A percentile compares a stretch with the other conserved stretches of the same genome.
Conservation (phyloP, 306 rosid species). For the Luffa acutangula region DNA sequence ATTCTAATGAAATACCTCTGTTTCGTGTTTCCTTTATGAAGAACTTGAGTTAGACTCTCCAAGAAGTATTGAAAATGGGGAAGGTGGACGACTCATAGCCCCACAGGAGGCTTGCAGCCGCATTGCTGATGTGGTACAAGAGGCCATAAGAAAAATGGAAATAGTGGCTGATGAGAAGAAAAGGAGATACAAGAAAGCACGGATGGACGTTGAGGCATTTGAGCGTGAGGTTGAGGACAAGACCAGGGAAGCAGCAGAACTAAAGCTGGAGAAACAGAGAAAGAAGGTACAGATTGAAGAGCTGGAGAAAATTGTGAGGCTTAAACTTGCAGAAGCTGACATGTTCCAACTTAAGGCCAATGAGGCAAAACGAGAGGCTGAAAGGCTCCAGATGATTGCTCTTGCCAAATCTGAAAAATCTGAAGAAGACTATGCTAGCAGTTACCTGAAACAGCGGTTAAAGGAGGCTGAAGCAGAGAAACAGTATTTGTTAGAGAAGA, state of each 20-base stretch:
- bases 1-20: neutral
- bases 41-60: slow-evolving; percentile 87
- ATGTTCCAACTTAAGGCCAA: slow-evolving; percentile 93
- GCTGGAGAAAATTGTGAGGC: slow-evolving; percentile 92
- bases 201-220: slow-evolving; percentile 70
- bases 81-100: slow-evolving; percentile 73
- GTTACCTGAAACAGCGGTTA: slow-evolving; percentile 71
- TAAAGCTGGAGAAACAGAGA: slow-evolving; percentile 75
- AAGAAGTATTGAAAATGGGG: slow-evolving; percentile 76
- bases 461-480: slow-evolving; percentile 98
- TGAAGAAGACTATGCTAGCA: slow-evolving; percentile 88
- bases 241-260: slow-evolving; percentile 73
- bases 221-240: slow-evolving; percentile 87
- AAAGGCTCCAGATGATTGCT: slow-evolving; percentile 85
- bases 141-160: slow-evolving; percentile 94
- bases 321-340: slow-evolving; percentile 90
- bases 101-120: slow-evolving; percentile 95
- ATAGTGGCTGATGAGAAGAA: slow-evolving; percentile 93
- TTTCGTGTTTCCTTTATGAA: slow-evolving; percentile 25
- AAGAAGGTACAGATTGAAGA: slow-evolving; percentile 84
- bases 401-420: slow-evolving; percentile 92
- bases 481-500: slow-evolving; percentile 88
- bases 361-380: slow-evolving; percentile 95
- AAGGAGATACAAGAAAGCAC: slow-evolving; percentile 93
- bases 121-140: slow-evolving; percentile 93